These are phyloP conservation scores for Cytauxzoon felis DNA, from an alignment of 169 alveolate species.

Conservation along the genomic window DNA sequence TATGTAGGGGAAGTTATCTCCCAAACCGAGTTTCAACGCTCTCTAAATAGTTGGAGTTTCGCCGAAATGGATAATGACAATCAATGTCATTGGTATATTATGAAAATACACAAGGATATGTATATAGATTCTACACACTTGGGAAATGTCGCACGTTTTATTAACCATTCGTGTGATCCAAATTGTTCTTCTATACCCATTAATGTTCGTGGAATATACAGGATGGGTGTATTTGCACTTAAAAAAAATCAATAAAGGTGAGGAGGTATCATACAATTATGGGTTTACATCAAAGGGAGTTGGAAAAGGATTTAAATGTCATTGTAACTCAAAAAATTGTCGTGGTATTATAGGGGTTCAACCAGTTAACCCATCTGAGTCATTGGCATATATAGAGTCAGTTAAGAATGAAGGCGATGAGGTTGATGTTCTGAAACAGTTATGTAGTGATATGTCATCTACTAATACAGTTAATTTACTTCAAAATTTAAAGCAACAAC, in stretches of 20 bases:
- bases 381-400: constrained; percentile 30
- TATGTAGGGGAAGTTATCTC: constrained; percentile 80
- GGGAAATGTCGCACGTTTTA: constrained; percentile 94
- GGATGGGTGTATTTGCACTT: constrained; percentile 93
- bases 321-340: constrained; percentile 53
- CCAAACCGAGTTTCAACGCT: constrained; percentile 66
- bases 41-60: constrained; percentile 62
- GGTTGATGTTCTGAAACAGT: constrained; percentile 39
- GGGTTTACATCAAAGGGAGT: constrained; percentile 67
- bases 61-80: constrained; percentile 71
- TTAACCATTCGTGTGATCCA: constrained; percentile 98
- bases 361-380: constrained; percentile 24
- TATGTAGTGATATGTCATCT: constrained; percentile 32
- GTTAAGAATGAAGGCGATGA: constrained; percentile 27
- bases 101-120: constrained; percentile 81
- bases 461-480: constrained; percentile 1
- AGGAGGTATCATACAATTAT: constrained; percentile 94
- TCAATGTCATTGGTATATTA: constrained; percentile 80
- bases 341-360: constrained; percentile 55
- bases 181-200: constrained; percentile 93
- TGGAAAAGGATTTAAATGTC: constrained; percentile 57
- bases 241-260: constrained; percentile 89
- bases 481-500: constrained; percentile 36
- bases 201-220: constrained; percentile 90
- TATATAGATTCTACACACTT: constrained; percentile 92